Conservation (phyloP, 768 basidiomycete genomes). For the Galerina sulciceps region DNA sequence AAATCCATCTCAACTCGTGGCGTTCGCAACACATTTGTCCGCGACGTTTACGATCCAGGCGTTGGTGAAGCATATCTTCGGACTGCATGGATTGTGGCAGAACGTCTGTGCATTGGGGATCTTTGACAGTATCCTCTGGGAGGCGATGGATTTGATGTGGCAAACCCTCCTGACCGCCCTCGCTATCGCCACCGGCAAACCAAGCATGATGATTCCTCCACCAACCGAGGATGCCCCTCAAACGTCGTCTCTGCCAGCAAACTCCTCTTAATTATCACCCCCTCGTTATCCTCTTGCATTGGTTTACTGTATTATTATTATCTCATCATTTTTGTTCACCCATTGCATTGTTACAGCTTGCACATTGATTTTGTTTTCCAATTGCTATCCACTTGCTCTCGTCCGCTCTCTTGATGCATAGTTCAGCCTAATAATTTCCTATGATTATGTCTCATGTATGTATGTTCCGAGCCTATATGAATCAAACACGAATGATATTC, state of each 20-base stretch:
- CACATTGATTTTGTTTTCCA: not conserved
- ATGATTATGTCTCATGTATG: not conserved
- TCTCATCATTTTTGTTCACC: not conserved
- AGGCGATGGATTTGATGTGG: slow-evolving; percentile 70
- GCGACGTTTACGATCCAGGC: slow-evolving; percentile 46
- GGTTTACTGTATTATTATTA: not conserved
- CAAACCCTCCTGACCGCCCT: slow-evolving; percentile 65
- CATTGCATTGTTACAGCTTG: not conserved
- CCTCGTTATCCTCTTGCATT: not conserved
- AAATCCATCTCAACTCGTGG: slow-evolving; percentile 19
- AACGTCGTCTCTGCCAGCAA: not conserved
- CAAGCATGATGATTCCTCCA: slow-evolving; percentile 19
- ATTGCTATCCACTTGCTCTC: not conserved
- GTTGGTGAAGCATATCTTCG: slow-evolving; percentile 50
- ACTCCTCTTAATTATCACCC: not conserved
- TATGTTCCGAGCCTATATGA: not conserved
- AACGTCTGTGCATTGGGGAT: slow-evolving; percentile 75
- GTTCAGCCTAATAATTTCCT: not conserved
- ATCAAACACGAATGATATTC: no score
- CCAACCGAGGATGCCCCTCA: not conserved
- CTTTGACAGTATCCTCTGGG: slow-evolving; percentile 68
- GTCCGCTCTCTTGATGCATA: not conserved
- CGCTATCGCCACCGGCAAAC: slow-evolving; percentile 50
- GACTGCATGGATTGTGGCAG: slow-evolving; percentile 71
- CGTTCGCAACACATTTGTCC: slow-evolving; percentile 39